Evolutionary conservation across 345 rosid genomes (phyloP).

Genomic region (Salix udensis): DNA sequence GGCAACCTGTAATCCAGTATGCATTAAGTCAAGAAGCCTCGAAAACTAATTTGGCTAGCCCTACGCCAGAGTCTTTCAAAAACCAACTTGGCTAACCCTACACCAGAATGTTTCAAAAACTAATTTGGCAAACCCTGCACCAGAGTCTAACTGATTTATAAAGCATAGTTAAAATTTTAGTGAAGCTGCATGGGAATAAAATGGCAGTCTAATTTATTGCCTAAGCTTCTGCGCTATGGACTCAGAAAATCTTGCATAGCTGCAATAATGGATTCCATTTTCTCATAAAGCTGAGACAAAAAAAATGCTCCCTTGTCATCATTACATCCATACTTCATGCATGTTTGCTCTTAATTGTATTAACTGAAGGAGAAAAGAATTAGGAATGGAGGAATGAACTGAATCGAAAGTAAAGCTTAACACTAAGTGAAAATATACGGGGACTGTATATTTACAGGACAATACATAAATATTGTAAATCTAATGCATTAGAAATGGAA

Average conservation of each 20-base stretch:
- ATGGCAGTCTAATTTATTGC: background rate
- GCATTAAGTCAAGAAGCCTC: slow-evolving; percentile 8
- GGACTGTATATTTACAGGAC: background rate
- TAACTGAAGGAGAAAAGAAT: no score
- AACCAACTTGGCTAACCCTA: no score
- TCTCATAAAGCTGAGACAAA: background rate
- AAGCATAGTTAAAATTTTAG: background rate
- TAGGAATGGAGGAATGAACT: background rate
- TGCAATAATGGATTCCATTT: background rate
- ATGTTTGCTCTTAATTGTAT: background rate
- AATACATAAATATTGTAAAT: no score
- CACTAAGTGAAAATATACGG: no score
- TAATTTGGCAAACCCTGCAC: no score
- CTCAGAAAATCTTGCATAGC: background rate
- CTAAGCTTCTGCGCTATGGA: background rate
- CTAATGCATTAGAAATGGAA: background rate
- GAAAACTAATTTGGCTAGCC: no score
- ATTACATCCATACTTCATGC: background rate
- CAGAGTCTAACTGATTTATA: no score
- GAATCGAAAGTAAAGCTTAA: no score
- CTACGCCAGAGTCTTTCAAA: background rate
- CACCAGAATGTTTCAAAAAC: no score
- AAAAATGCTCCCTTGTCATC: background rate
- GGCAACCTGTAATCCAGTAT: slow-evolving; percentile 53
- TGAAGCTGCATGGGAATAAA: background rate